Conservation (phyloP, 2,329 filamentous ascomycete genomes). For the Myriosclerotinia duriaeana region DNA sequence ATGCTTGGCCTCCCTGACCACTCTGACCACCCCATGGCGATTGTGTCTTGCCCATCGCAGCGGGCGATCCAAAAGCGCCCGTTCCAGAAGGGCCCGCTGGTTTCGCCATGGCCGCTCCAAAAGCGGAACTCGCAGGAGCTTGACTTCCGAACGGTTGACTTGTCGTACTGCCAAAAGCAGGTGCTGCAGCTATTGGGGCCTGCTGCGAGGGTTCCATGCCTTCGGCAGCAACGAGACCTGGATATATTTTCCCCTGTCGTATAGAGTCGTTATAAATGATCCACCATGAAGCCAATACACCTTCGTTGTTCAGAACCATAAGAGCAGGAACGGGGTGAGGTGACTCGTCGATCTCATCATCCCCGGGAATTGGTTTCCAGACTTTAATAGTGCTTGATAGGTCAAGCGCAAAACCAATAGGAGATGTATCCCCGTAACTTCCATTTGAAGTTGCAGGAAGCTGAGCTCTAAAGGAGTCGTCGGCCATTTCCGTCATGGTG, state of each 20-base stretch:
- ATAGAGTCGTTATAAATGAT: conserved; percentile 87
- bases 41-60: conserved; percentile 28
- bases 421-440: conserved; percentile 67
- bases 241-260: conserved; percentile 68
- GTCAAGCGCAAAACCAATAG: conserved; percentile 79
- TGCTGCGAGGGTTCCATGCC: conserved; percentile 33
- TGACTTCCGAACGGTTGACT: conserved; percentile 25
- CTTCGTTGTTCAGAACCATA: conserved; percentile 85
- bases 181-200: conserved; percentile 25
- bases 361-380: conserved; percentile 70
- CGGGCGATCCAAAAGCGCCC: conserved; percentile 40
- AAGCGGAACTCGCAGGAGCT: conserved; percentile 34
- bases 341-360: conserved; percentile 73
- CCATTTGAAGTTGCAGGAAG: conserved; percentile 65
- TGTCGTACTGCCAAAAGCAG: conserved; percentile 36
- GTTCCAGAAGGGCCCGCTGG: conserved; percentile 36
- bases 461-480: conserved; percentile 72
- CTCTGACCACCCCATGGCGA: conserved; percentile 37
- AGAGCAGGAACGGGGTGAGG: conserved; percentile 78
- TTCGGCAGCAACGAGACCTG: conserved; percentile 58
- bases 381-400: conserved; percentile 81
- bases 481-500: conserved; percentile 67
- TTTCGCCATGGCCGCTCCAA: conserved; percentile 41
- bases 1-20: conserved; percentile 46
- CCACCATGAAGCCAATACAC: conserved; percentile 85